A percentile compares a stretch with the other conserved stretches of the same genome.
Evolutionary conservation across 106 monocot genomes (phyloP).

Genomic region (Acorus calamus): DNA sequence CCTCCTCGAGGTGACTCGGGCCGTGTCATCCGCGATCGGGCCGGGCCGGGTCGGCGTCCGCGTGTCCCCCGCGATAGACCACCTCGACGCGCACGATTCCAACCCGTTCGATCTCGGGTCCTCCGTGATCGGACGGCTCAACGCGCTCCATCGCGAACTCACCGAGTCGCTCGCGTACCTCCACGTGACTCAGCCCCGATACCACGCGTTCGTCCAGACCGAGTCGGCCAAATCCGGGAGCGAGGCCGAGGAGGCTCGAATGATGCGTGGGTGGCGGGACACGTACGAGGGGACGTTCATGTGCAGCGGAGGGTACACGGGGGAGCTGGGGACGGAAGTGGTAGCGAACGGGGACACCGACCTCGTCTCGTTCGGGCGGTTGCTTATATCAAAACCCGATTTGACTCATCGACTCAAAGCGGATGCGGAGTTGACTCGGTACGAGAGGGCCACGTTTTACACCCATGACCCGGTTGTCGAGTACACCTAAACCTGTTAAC

Average conservation of each 20-base stretch:
- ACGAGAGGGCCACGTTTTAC: constrained; percentile 1
- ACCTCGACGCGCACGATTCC: too few relatives aligned
- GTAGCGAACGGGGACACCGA: background rate
- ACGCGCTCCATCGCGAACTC: background rate
- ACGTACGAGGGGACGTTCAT: background rate
- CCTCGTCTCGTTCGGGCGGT: background rate
- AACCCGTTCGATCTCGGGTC: too few relatives aligned
- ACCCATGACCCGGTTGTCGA: background rate
- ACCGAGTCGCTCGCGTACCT: background rate
- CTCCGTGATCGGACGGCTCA: background rate
- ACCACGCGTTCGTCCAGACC: background rate
- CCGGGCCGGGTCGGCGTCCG: background rate
- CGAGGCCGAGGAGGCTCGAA: background rate
- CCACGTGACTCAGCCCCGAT: background rate
- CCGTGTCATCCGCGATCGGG: too few relatives aligned
- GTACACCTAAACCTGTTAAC: too few relatives aligned
- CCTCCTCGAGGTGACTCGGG: too few relatives aligned
- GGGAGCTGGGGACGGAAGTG: background rate
- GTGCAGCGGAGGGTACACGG: background rate
- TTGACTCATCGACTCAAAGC: background rate
- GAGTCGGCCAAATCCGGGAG: background rate
- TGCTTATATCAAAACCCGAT: background rate
- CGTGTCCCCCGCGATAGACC: background rate
- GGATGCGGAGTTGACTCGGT: background rate
- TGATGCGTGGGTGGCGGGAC: background rate